phyloP scores from a whole-genome alignment of 2,329 filamentous ascomycete species.

The Westerdykella ornata region DNA sequence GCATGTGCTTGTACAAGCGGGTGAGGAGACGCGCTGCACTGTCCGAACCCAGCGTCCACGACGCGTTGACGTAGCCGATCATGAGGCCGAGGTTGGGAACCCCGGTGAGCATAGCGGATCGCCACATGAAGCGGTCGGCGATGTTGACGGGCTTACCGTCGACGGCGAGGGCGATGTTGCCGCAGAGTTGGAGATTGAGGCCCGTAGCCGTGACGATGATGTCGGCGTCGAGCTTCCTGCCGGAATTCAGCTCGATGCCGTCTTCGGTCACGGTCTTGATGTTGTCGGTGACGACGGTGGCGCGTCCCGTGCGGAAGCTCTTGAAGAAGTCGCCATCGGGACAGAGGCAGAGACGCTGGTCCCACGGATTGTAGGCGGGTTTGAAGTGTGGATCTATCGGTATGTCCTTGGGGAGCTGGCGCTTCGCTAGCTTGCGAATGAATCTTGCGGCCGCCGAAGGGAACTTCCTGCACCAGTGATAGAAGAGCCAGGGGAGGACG shows the following conservation, averaged over 20 bases:
- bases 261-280: slow-evolving; percentile 47
- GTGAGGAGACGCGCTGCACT: slow-evolving; percentile 46
- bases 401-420: slow-evolving; percentile 47
- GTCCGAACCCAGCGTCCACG: slow-evolving; percentile 59
- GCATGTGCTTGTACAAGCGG: slow-evolving; percentile 49
- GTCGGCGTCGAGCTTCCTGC: slow-evolving; percentile 49
- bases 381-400: slow-evolving; percentile 43
- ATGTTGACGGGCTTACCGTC: slow-evolving; percentile 46
- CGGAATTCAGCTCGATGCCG: slow-evolving; percentile 45
- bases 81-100: slow-evolving; percentile 55
- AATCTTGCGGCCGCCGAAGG: slow-evolving; percentile 46
- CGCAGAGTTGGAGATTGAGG: slow-evolving; percentile 51
- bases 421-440: slow-evolving; percentile 43
- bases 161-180: slow-evolving; percentile 46
- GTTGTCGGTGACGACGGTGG: slow-evolving; percentile 49
- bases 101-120: slow-evolving; percentile 55
- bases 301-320: slow-evolving; percentile 45
- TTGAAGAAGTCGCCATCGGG: slow-evolving; percentile 55
- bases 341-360: slow-evolving; percentile 70
- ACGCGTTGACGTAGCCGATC: slow-evolving; percentile 54
- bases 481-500: slow-evolving; percentile 44
- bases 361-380: slow-evolving; percentile 49
- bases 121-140: slow-evolving; percentile 53
- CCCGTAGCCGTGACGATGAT: slow-evolving; percentile 62
- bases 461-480: slow-evolving; percentile 48